phyloP scores from a whole-genome alignment of 768 basidiomycete genomes.

The Termitomyces sp. region DNA sequence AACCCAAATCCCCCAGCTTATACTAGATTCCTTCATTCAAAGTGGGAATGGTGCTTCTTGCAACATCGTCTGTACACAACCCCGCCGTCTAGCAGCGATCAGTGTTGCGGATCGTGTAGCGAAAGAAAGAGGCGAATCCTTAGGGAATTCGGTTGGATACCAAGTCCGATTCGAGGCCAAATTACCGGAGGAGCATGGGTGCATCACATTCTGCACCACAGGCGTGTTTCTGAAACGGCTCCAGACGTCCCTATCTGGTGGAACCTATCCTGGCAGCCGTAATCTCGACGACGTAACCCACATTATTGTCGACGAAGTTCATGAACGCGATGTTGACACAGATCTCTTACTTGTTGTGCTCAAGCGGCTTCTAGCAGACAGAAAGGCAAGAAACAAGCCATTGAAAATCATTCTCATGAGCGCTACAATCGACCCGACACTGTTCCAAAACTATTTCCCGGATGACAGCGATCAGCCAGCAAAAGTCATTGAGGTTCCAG shows the following conservation, averaged over 20 bases:
- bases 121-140: constrained; percentile 73
- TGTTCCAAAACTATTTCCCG: constrained; percentile 88
- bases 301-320: constrained; percentile 92
- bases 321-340: constrained; percentile 93
- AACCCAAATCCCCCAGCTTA: constrained; percentile 90
- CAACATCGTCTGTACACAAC: constrained; percentile 93
- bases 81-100: constrained; percentile 86
- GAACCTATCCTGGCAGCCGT: constrained; percentile 25
- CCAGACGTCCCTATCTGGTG: constrained; percentile 64
- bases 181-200: constrained; percentile 74
- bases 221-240: constrained; percentile 86
- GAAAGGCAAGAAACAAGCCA: constrained; percentile 63
- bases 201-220: constrained; percentile 90
- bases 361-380: constrained; percentile 74
- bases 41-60: constrained; percentile 77
- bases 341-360: constrained; percentile 87
- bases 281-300: constrained; percentile 80
- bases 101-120: constrained; percentile 90
- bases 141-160: constrained; percentile 80
- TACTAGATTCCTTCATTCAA: constrained; percentile 80
- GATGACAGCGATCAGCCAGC: constrained; percentile 58
- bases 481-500: constrained; percentile 78
- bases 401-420: constrained; percentile 93
- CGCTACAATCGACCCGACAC: constrained; percentile 87
- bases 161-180: constrained; percentile 89